Evolutionary conservation across 148 eudicot species (phyloP), one percentile per base, ranked within the genome.

Genomic region (Camellia granthamiana): DNA sequence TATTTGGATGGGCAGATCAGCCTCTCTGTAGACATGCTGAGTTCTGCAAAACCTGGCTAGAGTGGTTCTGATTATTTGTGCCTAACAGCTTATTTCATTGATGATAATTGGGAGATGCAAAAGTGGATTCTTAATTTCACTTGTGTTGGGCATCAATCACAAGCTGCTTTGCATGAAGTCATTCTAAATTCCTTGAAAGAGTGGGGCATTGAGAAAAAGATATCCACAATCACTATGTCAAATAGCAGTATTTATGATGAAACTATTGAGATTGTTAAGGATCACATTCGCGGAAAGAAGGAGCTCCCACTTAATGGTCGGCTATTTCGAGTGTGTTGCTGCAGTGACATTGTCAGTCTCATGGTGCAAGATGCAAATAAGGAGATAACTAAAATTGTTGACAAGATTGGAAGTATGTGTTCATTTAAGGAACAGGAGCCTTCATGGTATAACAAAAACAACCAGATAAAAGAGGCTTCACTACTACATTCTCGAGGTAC

Each of bases 281-380:
- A 80, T 49, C 51, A 65, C 51, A 65, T 80, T 66, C 41, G 65
- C 42, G 70, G 14, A 51, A 66, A 18, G 76, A 72, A 23, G 76
- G 23, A 62, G 6, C 62, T 81, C 51, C 73, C 19, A 52, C 55
- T 78, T 70, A 38, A 81, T 78, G 87, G 79, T 51, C 82, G 61
- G 58, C 19, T 84, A 70, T 81, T 84, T 84, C 77, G 67, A 68
- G 84, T 84, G 15, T 58, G 46, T 19, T 78, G 82, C 55, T 23
- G 77, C 46, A 21, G 81, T 30, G 68, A 78, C 38, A 5, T 84
- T 7, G 41, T 81, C 38, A 78, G 62, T 69, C 43, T 11, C 38
- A 81, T 74, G 75, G 77, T 78, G 14, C 75, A 84, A 23, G 55
- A 51, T 18, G 86, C 75, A 19, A 80, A 54, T 55, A 51, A 72